Conservation (phyloP, 2,329 filamentous ascomycete species). For the Colletotrichum costaricense region DNA sequence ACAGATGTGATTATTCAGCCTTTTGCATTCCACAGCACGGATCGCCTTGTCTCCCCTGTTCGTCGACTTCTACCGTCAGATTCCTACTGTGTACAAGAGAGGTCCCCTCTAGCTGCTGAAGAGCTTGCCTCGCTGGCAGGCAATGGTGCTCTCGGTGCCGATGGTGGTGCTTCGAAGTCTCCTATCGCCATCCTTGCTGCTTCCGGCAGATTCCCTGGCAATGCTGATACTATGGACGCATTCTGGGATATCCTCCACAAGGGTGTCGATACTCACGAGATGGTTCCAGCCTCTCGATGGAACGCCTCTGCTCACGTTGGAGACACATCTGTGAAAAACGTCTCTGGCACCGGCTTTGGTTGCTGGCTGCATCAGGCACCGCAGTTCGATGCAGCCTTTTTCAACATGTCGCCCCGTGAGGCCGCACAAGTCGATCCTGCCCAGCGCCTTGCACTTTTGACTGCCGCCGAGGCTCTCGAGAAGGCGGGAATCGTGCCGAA, state of each 20-base stretch:
- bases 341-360: slow-evolving; percentile 41
- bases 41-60: not conserved
- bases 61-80: not conserved
- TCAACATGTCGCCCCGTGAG: slow-evolving; percentile 78
- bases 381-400: slow-evolving; percentile 75
- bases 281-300: slow-evolving; percentile 30
- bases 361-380: slow-evolving; percentile 71
- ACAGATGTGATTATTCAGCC: not conserved
- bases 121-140: not conserved
- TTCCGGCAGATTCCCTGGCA: slow-evolving; percentile 55
- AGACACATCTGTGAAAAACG: not conserved
- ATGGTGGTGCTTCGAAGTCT: not conserved
- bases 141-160: not conserved
- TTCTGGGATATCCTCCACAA: slow-evolving; percentile 46
- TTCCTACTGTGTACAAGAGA: not conserved
- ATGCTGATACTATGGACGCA: slow-evolving; percentile 46
- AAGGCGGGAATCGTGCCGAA: slow-evolving; percentile 78
- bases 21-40: slow-evolving; percentile 3
- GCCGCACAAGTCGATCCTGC: slow-evolving; percentile 78
- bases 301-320: not conserved
- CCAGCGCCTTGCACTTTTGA: slow-evolving; percentile 77
- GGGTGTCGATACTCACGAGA: slow-evolving; percentile 40
- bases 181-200: slow-evolving; percentile 51
- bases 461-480: slow-evolving; percentile 84
- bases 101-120: not conserved